A percentile compares a stretch with the other conserved stretches of the same genome.
Evolutionary conservation across 306 rosid species (phyloP).

Genomic region (Dryas octopetala): DNA sequence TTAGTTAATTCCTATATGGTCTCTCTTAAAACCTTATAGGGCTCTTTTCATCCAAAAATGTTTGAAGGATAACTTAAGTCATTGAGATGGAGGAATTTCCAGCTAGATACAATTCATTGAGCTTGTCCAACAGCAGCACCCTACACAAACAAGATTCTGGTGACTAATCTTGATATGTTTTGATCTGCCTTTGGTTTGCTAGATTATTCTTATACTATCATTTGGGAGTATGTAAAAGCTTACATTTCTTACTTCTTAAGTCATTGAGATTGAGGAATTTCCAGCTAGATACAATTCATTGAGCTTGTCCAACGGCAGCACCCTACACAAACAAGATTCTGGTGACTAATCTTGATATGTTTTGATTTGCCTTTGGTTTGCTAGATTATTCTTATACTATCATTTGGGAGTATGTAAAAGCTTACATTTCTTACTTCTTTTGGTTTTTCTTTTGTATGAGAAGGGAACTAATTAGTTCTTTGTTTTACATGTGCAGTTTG

Average conservation of each 20-base stretch:
- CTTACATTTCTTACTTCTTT: background rate
- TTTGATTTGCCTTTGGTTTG: background rate
- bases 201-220: background rate
- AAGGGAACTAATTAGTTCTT: slow-evolving; percentile 9
- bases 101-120: background rate
- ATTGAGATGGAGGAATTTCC: background rate
- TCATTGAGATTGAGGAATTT: background rate
- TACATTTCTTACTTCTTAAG: background rate
- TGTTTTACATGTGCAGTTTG: slow-evolving; percentile 53
- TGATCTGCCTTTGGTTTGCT: background rate
- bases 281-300: background rate
- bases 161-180: background rate
- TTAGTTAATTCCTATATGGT: background rate
- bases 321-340: no score
- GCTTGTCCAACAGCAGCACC: background rate
- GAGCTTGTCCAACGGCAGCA: background rate
- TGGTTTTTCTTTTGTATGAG: background rate
- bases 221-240: slow-evolving; percentile 10
- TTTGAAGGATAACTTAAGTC: background rate
- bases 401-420: slow-evolving; percentile 4
- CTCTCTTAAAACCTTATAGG: background rate
- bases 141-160: no score
- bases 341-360: background rate
- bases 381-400: no score
- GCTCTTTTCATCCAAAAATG: background rate